These are phyloP conservation scores for Talaromyces nanjingensis DNA, from an alignment of 495 filamentous ascomycete genomes.

Conservation along the genomic window DNA sequence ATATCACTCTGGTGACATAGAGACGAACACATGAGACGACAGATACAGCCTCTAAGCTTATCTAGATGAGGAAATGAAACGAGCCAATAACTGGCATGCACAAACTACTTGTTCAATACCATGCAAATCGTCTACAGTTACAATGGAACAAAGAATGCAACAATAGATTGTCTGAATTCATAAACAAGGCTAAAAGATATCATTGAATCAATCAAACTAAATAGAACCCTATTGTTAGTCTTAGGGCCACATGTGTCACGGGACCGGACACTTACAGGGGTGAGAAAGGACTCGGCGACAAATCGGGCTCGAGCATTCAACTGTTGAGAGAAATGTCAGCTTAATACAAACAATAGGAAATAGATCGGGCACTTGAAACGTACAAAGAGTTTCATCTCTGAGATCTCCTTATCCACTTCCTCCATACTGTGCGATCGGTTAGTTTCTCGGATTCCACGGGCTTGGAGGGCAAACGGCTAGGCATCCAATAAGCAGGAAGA, in stretches of 20 bases:
- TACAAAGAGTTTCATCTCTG: conserved; percentile 99
- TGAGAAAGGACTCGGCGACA: conserved; percentile 95
- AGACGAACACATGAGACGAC: neutral
- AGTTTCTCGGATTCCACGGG: neutral
- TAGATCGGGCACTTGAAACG: conserved; percentile 22
- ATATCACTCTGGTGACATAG: neutral
- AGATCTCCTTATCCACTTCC: conserved; percentile 99
- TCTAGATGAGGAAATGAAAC: neutral
- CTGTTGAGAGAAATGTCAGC: conserved; percentile 33
- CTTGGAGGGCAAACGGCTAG: neutral
- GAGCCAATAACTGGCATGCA: neutral
- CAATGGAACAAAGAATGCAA: neutral
- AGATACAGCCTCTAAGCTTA: neutral
- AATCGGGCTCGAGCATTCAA: conserved; percentile 96
- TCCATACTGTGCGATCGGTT: conserved; percentile 55
- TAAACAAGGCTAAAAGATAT: neutral
- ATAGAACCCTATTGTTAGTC: conserved; percentile 9
- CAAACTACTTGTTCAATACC: neutral
- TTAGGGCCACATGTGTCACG: neutral
- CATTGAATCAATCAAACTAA: conserved; percentile 4
- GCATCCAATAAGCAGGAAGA: conserved; percentile 8
- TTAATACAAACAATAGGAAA: neutral
- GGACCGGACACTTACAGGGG: conserved; percentile 59
- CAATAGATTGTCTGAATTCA: neutral
- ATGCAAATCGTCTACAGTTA: neutral